Evolutionary conservation across 495 filamentous ascomycete species (phyloP), one percentile per base, ranked within the genome.

Genomic region (Aspergillus steynii): DNA sequence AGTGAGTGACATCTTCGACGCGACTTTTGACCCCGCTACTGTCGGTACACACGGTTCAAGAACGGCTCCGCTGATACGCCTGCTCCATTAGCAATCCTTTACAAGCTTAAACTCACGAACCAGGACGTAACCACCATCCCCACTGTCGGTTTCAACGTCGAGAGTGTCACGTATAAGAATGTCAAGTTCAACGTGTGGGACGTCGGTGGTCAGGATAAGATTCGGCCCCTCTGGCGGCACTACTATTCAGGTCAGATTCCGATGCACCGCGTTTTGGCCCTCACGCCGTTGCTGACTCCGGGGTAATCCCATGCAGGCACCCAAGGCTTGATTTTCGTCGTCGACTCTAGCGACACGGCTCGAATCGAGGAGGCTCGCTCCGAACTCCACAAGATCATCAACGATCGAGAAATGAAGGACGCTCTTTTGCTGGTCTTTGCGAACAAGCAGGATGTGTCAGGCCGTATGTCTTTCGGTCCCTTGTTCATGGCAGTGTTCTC

Each of bases 181-280:
- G 92, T 96, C 73, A 96, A 97, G 75, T 99, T 99, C 83, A 97
- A 97, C 68, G 93, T 99, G 59, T 99, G 95, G 95, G 95, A 99
- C 81, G 95, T 99, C 34, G 95, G 95, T 74, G 95, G 95, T 67
- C 95, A 99, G 83, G 95, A 99, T 85, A 98, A 98, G 86, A 99
- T 99, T 67, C 85, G 95, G 54, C 95, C 95, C 51, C 78, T 99
- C 50, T 99, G 95, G 95, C 87, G 95, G 77, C 95, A 99, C 79
- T 99, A 99, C 82, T 98, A 96, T 71, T 96, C 91, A 66, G 94
- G 93, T 90, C 81, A 71, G 86, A 34, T 12, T 42, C 31, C 32
- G 20, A 42, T 55, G 32, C 51, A 48, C 29, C 26, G 28, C 6
- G 4, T 50, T 20, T 27, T 25, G 32, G 53, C 15, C 37, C 27